Evolutionary conservation across 345 rosid genomes (phyloP), one percentile per base, ranked within the genome.

Genomic region (Acer saccharum): DNA sequence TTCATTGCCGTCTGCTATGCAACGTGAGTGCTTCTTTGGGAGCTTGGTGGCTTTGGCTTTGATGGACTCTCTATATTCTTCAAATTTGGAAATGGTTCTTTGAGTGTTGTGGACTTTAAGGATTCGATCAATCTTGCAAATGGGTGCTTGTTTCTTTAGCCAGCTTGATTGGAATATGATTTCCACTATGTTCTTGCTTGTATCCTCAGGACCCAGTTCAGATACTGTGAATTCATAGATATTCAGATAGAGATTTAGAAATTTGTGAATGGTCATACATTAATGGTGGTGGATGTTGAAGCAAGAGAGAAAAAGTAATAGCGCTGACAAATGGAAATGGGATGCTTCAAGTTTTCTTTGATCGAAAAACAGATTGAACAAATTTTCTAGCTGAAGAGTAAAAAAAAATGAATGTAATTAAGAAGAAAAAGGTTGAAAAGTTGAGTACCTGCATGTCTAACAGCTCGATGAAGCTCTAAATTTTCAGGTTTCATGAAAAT

Each of bases 121-220:
- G 81, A 90, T 89, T 65, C 97, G 79, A 50, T 89, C 92, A 13
- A 92, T 92, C 76, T 86, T 80, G 86, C 92, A 90, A 76, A 89
- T 73, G 16, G 97, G 90, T 17, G 84, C 65, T 71, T 90, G 84
- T 77, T 90, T 90, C 87, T 89, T 92, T 60, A 92, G 78, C 97
- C 97, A 90, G 86, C 97, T 92, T 71, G 97, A 92, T 60, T 92
- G 92, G 89, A 92, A 92, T 77, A 92, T 92, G 86, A 92, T 92
- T 80, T 92, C 97, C 81, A 90, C 94, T 76, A 92, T 90, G 90
- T 90, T 89, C 91, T 90, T 90, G 92, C 97, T 90, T 61, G 94
- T 88, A 73, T 92, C 97, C 70, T 88, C 92, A 1, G 89, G 83
- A 57, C 90, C 87, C 76, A 92, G 82, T 76, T 92, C 97, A 17